Conservation (phyloP, 495 filamentous ascomycete genomes). For the Aspergillus indologenus region DNA sequence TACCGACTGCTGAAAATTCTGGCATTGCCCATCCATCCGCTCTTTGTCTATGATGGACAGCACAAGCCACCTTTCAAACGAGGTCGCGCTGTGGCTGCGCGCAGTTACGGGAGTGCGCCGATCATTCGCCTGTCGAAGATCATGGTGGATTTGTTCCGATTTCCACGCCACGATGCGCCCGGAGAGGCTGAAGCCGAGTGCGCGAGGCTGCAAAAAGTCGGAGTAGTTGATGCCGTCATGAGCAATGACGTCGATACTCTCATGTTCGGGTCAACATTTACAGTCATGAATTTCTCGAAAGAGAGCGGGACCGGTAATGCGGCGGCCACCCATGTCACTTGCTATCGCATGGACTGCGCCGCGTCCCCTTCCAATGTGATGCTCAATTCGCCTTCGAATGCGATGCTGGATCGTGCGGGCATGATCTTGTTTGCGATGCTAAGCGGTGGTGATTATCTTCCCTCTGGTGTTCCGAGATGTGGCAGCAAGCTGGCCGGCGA, state of each 20-base stretch:
- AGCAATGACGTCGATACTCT: constrained; percentile 97
- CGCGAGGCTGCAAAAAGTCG: constrained; percentile 75
- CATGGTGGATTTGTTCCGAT: constrained; percentile 79
- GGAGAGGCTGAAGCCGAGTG: constrained; percentile 98
- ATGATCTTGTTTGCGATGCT: constrained; percentile 96
- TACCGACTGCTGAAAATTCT: constrained; percentile 86
- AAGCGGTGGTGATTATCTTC: constrained; percentile 93
- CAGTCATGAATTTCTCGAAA: constrained; percentile 78
- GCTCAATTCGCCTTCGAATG: constrained; percentile 25
- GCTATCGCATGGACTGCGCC: constrained; percentile 58
- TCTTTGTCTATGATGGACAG: constrained; percentile 95
- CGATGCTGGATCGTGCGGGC: constrained; percentile 71
- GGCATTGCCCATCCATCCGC: constrained; percentile 72
- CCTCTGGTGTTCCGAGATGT: constrained; percentile 82
- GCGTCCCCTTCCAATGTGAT: constrained; percentile 31
- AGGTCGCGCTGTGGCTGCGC: constrained; percentile 48
- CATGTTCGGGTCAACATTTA: constrained; percentile 88
- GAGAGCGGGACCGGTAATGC: constrained; percentile 61
- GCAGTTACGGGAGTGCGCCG: constrained; percentile 44
- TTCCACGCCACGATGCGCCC: constrained; percentile 80
- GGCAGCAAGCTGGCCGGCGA: constrained; percentile 85
- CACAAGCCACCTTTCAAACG: constrained; percentile 90
- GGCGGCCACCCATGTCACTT: constrained; percentile 79
- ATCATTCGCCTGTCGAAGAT: constrained; percentile 66
- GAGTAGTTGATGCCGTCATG: constrained; percentile 90